Base-by-base conservation (phyloP, 2,329 filamentous ascomycete genomes). In the Trichoderma semiorbis region DNA sequence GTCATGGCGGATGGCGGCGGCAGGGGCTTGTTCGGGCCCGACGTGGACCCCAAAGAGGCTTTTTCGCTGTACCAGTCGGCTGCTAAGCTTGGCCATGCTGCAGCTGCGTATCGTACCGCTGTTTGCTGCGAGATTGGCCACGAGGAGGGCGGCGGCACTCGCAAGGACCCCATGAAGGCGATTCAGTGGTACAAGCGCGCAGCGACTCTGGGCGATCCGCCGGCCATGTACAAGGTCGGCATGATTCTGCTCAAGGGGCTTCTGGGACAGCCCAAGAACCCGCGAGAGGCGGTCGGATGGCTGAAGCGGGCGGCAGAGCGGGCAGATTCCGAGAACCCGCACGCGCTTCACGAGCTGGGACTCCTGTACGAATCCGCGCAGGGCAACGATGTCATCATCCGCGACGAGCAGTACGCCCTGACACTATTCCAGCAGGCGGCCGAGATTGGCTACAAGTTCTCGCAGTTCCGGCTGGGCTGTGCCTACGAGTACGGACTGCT, bases 181-280 rank as follows among this genome's bases (percentile, higher is more conserved):
- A 95, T 98, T 24, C 95, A 98, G 80, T 99, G 96, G 96, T 99
- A 99, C 82, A 94, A 95, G 80, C 92, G 95, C 57, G 94, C 96
- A 7, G 95, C 96, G 12, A 92, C 92, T 14, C 86, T 98, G 3
- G 95, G 96, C 3, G 95, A 99, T 78, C 92, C 92, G 2, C 93
- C 95, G 0, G 96, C 95, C 34, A 97, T 98, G 94, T 99, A 98
- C 85, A 99, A 99, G 82, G 90, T 98, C 82, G 96, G 96, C 72
- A 97, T 98, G 91, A 97, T 99, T 75, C 85, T 93, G 73, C 88
- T 98, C 69, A 98, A 98, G 81, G 96, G 95, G 12, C 86, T 98
- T 32, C 87, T 99, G n/a, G 95, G 95, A 5, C 95, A 98, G 79
- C 88, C 87, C 28, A 90, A 86, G 78, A 97, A 97, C 78, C 89